Conservation (phyloP, 2,329 filamentous ascomycete species). For the Pseudogymnoascus sp. region DNA sequence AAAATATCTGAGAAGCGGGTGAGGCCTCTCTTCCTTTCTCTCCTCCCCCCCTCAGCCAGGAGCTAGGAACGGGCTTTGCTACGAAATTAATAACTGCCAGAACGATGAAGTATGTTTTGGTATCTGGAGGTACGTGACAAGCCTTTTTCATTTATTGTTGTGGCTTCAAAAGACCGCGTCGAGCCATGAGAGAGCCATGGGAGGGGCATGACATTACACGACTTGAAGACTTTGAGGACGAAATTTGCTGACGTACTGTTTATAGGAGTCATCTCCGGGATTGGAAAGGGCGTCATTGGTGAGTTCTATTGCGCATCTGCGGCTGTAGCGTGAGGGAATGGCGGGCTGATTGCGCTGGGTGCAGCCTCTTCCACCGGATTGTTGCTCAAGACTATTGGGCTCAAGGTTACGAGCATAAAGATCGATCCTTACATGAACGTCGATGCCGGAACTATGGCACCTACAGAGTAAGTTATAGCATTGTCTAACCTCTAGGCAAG, state of each 20-base stretch:
- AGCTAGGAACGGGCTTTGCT: constrained; percentile 2
- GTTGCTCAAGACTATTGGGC: constrained; percentile 71
- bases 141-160: neutral
- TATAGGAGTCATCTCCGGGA: constrained; percentile 45
- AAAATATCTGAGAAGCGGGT: constrained; percentile 9
- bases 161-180: neutral
- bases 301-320: constrained; percentile 25
- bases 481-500: constrained; percentile 25
- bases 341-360: constrained; percentile 23
- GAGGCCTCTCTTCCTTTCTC: neutral
- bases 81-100: constrained; percentile 27
- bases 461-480: constrained; percentile 45
- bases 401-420: constrained; percentile 66
- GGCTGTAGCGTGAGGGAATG: constrained; percentile 11
- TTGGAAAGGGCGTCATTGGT: constrained; percentile 62
- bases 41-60: constrained; percentile 1
- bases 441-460: constrained; percentile 67
- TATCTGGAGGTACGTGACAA: constrained; percentile 57
- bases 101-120: constrained; percentile 72
- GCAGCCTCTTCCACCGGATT: constrained; percentile 64
- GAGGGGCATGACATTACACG: neutral
- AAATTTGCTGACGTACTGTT: constrained; percentile 16
- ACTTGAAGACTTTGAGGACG: neutral
- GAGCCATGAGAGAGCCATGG: neutral
- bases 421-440: constrained; percentile 70